Conservation (phyloP, 2,329 filamentous ascomycete genomes). For the Davidsoniella neocaledoniae region DNA sequence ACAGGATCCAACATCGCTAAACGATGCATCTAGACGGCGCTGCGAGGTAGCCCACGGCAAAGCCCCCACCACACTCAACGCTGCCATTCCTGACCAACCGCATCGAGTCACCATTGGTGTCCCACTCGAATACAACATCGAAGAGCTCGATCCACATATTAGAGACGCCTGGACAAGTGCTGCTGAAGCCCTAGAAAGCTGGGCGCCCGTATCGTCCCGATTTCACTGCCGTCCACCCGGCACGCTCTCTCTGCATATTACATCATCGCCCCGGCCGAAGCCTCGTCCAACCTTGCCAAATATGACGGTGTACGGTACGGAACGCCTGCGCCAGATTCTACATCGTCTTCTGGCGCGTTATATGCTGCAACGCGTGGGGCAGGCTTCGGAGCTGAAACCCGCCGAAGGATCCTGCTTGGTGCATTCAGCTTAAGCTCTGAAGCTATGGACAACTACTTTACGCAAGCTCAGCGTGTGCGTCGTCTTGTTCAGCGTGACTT, state of each 20-base stretch:
- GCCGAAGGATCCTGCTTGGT: slow-evolving; percentile 72
- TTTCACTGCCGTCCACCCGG: slow-evolving; percentile 69
- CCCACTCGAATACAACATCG: slow-evolving; percentile 71
- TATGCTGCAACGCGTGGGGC: slow-evolving; percentile 60
- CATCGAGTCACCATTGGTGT: slow-evolving; percentile 34
- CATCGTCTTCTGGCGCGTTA: slow-evolving; percentile 44
- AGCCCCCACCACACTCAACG: slow-evolving; percentile 24
- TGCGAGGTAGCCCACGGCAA: slow-evolving; percentile 21
- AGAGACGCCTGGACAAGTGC: slow-evolving; percentile 51
- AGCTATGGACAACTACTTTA: slow-evolving; percentile 91
- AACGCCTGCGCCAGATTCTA: slow-evolving; percentile 28
- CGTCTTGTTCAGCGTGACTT: slow-evolving; percentile 77
- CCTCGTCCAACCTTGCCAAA: slow-evolving; percentile 87
- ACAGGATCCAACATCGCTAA: slow-evolving; percentile 59
- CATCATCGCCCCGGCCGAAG: slow-evolving; percentile 84
- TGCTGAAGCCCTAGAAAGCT: slow-evolving; percentile 38
- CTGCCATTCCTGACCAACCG: slow-evolving; percentile 15
- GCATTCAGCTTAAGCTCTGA: slow-evolving; percentile 79
- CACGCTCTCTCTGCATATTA: slow-evolving; percentile 89
- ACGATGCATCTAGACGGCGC: slow-evolving; percentile 33
- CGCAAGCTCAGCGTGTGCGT: slow-evolving; percentile 79
- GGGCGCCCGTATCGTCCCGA: slow-evolving; percentile 56
- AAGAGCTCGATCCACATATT: slow-evolving; percentile 56
- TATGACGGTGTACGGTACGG: slow-evolving; percentile 97
- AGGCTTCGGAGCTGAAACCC: slow-evolving; percentile 72